Base-by-base conservation (phyloP, 805 yeast species). In the Candida germanica region DNA sequence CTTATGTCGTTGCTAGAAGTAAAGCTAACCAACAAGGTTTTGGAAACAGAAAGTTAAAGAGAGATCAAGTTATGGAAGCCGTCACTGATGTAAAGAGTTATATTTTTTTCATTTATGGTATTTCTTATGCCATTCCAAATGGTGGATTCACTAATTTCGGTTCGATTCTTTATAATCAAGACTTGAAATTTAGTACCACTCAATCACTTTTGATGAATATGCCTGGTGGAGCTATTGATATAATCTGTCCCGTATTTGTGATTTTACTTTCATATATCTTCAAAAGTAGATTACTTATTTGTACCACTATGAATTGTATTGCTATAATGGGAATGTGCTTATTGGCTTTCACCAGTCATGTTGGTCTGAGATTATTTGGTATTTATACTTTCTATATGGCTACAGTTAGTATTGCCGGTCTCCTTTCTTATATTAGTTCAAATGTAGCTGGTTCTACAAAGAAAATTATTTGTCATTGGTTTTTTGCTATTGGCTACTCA, bases 181-280 rank as follows among this genome's bases (percentile, higher is more conserved):
- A 37, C 13, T 49, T 55, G 33, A 50, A 49, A 6, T 56, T 47
- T 39, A 13, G 43, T n/a, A 35, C 50, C 6, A 29, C 29, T 5
- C 6, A 19, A 54, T 13, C 30, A 6, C 19, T 27, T 14, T 29
- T 29, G 14, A 12, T 29, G 11, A n/a, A 12, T 8, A 54, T 66
- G 56, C 69, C 69, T n/a, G 40, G 51, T 12, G 69, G 71, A 5
- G 59, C 59, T 6, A 56, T 61, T 10, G 69, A 44, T 37, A 27
- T 27, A 7, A n/a, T 27, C 6, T 27, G 30, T n/a, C 20, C 32
- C 7, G 13, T 29, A n/a, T 8, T 18, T n/a, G 32, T 13, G 13
- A n/a, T 17, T 5, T 7, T 10, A 36, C 42, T 13, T 45, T 54
- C 54, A 10, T 45, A 44, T 38, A 31, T 39, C 26, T 20, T 29